A percentile compares a stretch with the other conserved stretches of the same genome.
These are phyloP conservation scores for Ophiocordyceps camponoti-saundersi DNA, from an alignment of 2,329 filamentous ascomycete species.

Conservation along the genomic window DNA sequence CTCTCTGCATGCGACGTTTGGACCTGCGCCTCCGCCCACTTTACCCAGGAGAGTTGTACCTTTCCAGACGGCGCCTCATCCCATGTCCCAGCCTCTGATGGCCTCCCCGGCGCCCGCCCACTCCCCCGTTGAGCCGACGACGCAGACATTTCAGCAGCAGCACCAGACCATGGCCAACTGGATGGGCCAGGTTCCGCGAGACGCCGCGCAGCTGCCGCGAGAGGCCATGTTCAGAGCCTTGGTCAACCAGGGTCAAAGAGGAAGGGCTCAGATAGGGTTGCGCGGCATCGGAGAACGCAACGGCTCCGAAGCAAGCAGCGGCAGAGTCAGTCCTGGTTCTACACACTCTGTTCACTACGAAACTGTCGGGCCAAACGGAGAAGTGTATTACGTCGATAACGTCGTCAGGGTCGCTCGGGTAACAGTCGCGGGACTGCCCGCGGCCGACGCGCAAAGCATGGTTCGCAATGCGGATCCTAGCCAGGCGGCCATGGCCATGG, in stretches of 20 bases:
- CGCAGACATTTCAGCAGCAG: conserved; percentile 16
- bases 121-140: conserved; percentile 12
- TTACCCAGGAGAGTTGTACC: conserved; percentile 13
- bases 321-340: conserved; percentile 8
- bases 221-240: conserved; percentile 25
- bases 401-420: conserved; percentile 8
- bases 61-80: conserved; percentile 9
- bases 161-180: conserved; percentile 27
- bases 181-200: conserved; percentile 24
- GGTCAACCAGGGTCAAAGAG: conserved; percentile 25
- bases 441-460: conserved; percentile 27
- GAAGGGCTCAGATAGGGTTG: conserved; percentile 20
- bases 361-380: conserved; percentile 14
- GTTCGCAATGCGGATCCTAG: conserved; percentile 26
- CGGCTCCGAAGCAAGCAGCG: conserved; percentile 7
- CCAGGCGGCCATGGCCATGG: conserved; percentile 28
- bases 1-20: conserved; percentile 7
- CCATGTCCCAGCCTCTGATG: conserved; percentile 12
- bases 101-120: conserved; percentile 12
- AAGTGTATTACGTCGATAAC: conserved; percentile 18
- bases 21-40: conserved; percentile 12
- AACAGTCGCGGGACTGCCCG: conserved; percentile 16
- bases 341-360: conserved; percentile 16
- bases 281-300: conserved; percentile 21
- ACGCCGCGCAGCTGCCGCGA: conserved; percentile 7